Evolutionary conservation across 345 rosid species (phyloP), one percentile per base, ranked within the genome.

Genomic region (Hibiscus mutabilis): DNA sequence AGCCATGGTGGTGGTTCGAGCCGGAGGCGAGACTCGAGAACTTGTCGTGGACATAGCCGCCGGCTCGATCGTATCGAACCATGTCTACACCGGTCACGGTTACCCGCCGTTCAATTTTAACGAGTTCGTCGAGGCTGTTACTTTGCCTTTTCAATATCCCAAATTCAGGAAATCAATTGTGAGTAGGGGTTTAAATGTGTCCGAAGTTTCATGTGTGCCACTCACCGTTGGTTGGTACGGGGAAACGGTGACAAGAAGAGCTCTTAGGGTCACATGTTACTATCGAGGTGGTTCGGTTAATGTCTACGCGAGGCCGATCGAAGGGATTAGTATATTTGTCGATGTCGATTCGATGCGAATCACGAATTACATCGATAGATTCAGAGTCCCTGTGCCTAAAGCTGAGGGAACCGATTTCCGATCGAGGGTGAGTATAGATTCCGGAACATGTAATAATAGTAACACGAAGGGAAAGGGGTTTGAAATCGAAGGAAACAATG

Each of bases 221-320:
- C 80, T 90, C 70, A 85, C 92, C 1, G 81, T 87, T 1, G 98
- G 98, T 18, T 92, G 96, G 94, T 88, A 81, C 25, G 96, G 94
- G 2, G 88, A 87, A 73, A 60, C 27, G 12, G 78, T 63, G 13
- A 80, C 84, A 5, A 82, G 69, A 77, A 79, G 95, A 10, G 82
- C 83, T 19, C 68, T 89, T 10, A 84, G 68, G 75, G 72, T 83
- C 5, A 33, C 79, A 3, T 89, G 92, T 76, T 87, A 82, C 58
- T 86, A 89, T 14, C 67, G 88, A 72, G 86, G 82, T 1, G 89
- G 86, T 44, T 81, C 92, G n/a, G 80, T 84, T 4, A 89, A 89
- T 53, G 83, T 87, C 3, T 89, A 86, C 46, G 83, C 92, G 5
- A 82, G 90, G 84, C 90, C 95, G 24, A 82, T 89, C 47, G 90